Base-by-base conservation (phyloP, 129 eudicot genomes). In the Helianthus tuberosus region DNA sequence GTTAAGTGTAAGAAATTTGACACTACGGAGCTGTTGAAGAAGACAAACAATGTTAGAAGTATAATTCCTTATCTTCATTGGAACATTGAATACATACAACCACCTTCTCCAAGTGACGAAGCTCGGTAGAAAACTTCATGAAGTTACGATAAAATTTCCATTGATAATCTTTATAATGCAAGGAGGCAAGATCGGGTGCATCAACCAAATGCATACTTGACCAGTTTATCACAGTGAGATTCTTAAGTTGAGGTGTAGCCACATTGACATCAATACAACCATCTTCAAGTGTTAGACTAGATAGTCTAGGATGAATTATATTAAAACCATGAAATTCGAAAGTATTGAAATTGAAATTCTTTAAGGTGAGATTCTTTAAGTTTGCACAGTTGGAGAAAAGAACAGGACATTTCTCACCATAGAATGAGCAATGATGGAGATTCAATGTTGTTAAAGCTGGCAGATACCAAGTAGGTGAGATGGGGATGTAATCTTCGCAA, bases 311-410 rank as follows among this genome's bases (percentile, higher is more conserved):
- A 50, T 50, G 62, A 69, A 46, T 27, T 8, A 69, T 50, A 32
- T 5, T 69, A 12, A 69, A 69, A 52, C 20, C 50, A 69, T 52
- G 10, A 1, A 13, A 41, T 10, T 49, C 38, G 11, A 8, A n/a
- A 15, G 52, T n/a, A 3, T 7, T 53, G 36, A 27, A 64, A 3
- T 7, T 53, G 36, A 27, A 64, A 8, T 7, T 9, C 13, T 3
- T n/a, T 47, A 74, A 16, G 38, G 65, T 49, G 64, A 64, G 79
- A 64, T 75, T 75, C 54, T 14, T 75, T 32, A 75, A 23, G 51
- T 36, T 65, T 11, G 54, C 6, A 15, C 65, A 38, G n/a, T 75
- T 52, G 27, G 66, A 75, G 49, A 75, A 64, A 54, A 64, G 65
- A 52, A 8, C 44, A 65, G n/a, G 36, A 23, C 57, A 52, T 55